Evolutionary conservation across 345 rosid species (phyloP).

Genomic region (Reutealis trisperma): DNA sequence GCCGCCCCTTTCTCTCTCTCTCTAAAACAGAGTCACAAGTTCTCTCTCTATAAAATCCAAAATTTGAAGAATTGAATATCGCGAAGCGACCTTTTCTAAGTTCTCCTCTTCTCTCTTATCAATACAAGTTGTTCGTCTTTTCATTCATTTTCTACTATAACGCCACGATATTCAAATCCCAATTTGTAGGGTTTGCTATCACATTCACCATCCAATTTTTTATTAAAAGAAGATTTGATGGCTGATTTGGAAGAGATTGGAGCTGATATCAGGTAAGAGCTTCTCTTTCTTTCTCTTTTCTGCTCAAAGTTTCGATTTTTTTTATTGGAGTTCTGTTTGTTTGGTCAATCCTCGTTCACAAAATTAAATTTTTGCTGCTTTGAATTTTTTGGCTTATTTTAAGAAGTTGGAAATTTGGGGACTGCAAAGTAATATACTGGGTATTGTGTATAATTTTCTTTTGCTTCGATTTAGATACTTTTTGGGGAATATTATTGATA

Average conservation of each 20-base stretch:
- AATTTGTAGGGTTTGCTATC: constrained; percentile 12
- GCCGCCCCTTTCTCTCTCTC: constrained; percentile 8
- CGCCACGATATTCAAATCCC: background rate
- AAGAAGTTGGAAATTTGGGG: background rate
- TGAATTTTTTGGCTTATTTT: background rate
- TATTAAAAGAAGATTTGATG: constrained; percentile 18
- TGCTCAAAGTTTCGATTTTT: background rate
- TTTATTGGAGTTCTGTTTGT: background rate
- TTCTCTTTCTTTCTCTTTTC: background rate
- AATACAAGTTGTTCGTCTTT: background rate
- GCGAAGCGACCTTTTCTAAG: constrained; percentile 1
- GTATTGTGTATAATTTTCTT: background rate
- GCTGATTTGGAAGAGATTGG: constrained; percentile 55
- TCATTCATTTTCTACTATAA: background rate
- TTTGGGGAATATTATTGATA: background rate
- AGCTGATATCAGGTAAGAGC: constrained; percentile 46
- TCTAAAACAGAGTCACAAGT: background rate
- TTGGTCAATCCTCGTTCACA: background rate
- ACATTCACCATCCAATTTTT: background rate
- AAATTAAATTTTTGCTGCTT: background rate
- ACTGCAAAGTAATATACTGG: background rate
- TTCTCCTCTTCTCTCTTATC: background rate
- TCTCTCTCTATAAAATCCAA: background rate
- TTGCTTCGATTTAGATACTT: background rate
- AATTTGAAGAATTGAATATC: constrained; percentile 7